A percentile compares a stretch with the other conserved stretches of the same genome.
These are phyloP conservation scores for Clonostachys byssicola DNA, from an alignment of 2,329 filamentous ascomycete species.

Conservation along the genomic window DNA sequence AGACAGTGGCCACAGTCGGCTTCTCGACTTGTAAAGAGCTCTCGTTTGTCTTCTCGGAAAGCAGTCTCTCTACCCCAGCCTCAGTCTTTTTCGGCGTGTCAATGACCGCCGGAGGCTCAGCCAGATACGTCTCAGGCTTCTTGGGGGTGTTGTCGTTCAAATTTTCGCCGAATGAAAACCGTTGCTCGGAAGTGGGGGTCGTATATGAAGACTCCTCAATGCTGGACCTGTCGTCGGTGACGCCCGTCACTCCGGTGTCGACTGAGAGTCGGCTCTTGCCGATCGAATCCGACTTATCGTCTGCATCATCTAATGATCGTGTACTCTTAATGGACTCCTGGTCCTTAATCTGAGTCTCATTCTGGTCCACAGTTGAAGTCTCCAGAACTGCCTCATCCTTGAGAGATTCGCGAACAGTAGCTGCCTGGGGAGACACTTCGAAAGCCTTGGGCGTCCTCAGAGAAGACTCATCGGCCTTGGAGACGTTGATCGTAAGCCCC, in stretches of 20 bases:
- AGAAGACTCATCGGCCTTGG: not conserved
- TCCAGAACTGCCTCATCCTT: not conserved
- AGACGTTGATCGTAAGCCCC: not conserved
- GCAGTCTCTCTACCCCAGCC: too few species aligned
- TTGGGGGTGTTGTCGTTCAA: slow-evolving; percentile 21
- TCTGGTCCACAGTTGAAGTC: too few species aligned
- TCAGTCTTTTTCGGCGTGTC: not conserved
- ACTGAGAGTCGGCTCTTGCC: slow-evolving; percentile 13
- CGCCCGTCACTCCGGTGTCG: slow-evolving; percentile 19
- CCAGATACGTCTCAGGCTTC: slow-evolving; percentile 15
- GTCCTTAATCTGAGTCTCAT: too few species aligned
- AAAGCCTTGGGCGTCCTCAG: not conserved
- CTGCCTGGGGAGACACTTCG: not conserved
- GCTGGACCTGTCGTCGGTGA: slow-evolving; percentile 28
- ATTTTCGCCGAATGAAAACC: slow-evolving; percentile 23
- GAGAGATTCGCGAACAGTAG: not conserved
- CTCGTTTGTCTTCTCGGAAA: not conserved
- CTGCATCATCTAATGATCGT: not conserved
- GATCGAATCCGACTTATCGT: not conserved
- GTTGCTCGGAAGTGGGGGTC: slow-evolving; percentile 30
- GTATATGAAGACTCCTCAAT: slow-evolving; percentile 28
- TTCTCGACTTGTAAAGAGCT: not conserved
- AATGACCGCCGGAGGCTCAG: slow-evolving; percentile 2
- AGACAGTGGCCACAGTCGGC: not conserved
- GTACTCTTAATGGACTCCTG: too few species aligned